Percentiles rank a stretch among this genome's conserved stretches.
These are phyloP conservation scores for Rostrohypoxylon terebratum DNA, from an alignment of 495 filamentous ascomycete genomes.

Conservation along the genomic window DNA sequence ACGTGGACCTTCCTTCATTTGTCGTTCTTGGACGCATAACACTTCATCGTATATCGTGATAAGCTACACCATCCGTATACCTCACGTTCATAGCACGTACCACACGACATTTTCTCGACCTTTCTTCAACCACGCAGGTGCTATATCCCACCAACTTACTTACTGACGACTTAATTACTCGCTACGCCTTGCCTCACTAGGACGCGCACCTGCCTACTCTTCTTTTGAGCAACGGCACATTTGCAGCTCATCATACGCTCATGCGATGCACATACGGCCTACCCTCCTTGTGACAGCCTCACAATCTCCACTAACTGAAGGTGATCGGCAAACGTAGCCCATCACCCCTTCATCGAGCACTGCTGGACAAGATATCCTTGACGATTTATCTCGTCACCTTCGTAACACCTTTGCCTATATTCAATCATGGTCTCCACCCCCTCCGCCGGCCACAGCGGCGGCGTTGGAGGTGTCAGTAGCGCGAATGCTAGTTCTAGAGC, in stretches of 20 bases:
- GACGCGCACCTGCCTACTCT: neutral
- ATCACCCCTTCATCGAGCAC: slow-evolving; percentile 20
- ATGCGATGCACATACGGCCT: slow-evolving; percentile 50
- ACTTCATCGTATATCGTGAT: slow-evolving; percentile 14
- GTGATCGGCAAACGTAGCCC: slow-evolving; percentile 38
- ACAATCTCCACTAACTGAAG: slow-evolving; percentile 28
- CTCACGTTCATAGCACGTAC: slow-evolving; percentile 18
- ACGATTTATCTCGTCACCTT: neutral
- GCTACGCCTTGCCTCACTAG: slow-evolving; percentile 18
- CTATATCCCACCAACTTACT: slow-evolving; percentile 18
- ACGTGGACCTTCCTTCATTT: slow-evolving; percentile 6
- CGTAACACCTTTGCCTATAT: slow-evolving; percentile 18
- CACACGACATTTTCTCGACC: slow-evolving; percentile 7
- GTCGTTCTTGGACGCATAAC: slow-evolving; percentile 12
- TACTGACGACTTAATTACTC: slow-evolving; percentile 9
- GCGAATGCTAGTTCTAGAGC: slow-evolving; percentile 60
- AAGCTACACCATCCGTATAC: neutral
- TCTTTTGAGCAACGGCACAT: slow-evolving; percentile 7
- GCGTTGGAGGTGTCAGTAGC: slow-evolving; percentile 49
- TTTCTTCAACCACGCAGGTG: slow-evolving; percentile 10
- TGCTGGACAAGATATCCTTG: slow-evolving; percentile 2
- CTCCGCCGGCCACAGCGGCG: slow-evolving; percentile 53
- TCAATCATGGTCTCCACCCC: slow-evolving; percentile 57
- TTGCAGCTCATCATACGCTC: slow-evolving; percentile 15
- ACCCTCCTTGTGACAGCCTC: slow-evolving; percentile 46